Percentiles rank a stretch among this genome's conserved stretches.
Evolutionary conservation across 83 land plant genomes (phyloP).

Genomic region (Thuja plicata): DNA sequence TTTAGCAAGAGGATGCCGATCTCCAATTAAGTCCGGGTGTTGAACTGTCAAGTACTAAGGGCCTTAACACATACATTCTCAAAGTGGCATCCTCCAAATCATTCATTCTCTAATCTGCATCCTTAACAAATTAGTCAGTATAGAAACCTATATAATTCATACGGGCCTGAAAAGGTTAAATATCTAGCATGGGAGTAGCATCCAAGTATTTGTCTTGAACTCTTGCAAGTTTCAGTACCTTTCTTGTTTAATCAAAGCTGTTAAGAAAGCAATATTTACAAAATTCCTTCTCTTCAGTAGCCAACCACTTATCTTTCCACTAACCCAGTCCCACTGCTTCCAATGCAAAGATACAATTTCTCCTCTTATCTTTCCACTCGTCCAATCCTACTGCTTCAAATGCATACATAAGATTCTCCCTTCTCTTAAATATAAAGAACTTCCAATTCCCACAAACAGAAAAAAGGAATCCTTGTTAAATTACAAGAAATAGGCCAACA

Average conservation of each 20-base stretch:
- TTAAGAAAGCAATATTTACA: background rate
- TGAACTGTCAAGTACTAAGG: constrained; percentile 10
- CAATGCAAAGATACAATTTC: background rate
- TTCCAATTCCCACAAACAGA: background rate
- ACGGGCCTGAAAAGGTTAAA: background rate
- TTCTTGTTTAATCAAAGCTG: background rate
- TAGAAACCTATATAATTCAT: background rate
- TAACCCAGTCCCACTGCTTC: background rate
- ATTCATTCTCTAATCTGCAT: background rate
- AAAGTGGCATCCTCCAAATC: constrained; percentile 8
- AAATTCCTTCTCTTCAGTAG: background rate
- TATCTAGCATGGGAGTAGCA: background rate
- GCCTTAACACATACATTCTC: background rate
- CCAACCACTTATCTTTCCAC: background rate
- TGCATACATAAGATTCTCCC: background rate
- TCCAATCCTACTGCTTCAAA: background rate
- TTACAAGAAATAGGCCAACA: background rate
- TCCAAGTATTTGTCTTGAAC: background rate
- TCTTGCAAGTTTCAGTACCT: background rate
- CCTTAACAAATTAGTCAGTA: background rate
- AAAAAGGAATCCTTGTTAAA: background rate
- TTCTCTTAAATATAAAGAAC: background rate
- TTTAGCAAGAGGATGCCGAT: constrained; percentile 3
- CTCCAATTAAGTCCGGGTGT: constrained; percentile 21
- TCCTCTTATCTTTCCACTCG: background rate